phyloP scores from a whole-genome alignment of 192 early-diverging fungal species.

The Funneliformis mosseae region DNA sequence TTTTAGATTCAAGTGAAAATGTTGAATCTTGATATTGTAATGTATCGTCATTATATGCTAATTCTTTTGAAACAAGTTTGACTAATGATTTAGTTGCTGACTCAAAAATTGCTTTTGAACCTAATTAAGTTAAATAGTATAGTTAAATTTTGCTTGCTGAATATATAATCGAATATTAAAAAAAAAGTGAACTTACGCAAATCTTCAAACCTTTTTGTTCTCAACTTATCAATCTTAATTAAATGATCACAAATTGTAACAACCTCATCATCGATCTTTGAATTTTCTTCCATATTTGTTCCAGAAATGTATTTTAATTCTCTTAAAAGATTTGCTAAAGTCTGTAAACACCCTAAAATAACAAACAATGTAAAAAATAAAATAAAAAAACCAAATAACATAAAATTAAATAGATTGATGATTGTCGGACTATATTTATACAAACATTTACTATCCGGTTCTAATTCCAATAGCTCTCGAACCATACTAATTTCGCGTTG shows the following conservation, averaged over 20 bases:
- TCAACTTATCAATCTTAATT: conserved; percentile 28
- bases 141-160: not conserved
- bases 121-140: not conserved
- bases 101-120: conserved; percentile 6
- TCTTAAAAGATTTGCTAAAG: conserved; percentile 57
- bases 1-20: not conserved
- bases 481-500: conserved; percentile 61
- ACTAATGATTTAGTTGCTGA: not conserved
- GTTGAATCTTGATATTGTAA: not conserved
- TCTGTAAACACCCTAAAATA: conserved; percentile 58
- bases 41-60: not conserved
- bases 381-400: not conserved
- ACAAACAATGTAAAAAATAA: not conserved
- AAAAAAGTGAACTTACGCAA: conserved; percentile 13
- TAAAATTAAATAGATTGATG: not conserved
- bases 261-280: conserved; percentile 12
- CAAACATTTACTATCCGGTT: conserved; percentile 85
- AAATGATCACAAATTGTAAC: conserved; percentile 16
- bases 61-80: not conserved
- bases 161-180: not conserved
- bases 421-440: conserved; percentile 3
- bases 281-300: not conserved
- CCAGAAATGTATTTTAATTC: conserved; percentile 36
- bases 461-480: conserved; percentile 71
- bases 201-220: conserved; percentile 25